Evolutionary conservation across 352 stramenopile genomes (phyloP), one percentile per base, ranked within the genome.

Genomic region (Globisporangium paroecandrum): DNA sequence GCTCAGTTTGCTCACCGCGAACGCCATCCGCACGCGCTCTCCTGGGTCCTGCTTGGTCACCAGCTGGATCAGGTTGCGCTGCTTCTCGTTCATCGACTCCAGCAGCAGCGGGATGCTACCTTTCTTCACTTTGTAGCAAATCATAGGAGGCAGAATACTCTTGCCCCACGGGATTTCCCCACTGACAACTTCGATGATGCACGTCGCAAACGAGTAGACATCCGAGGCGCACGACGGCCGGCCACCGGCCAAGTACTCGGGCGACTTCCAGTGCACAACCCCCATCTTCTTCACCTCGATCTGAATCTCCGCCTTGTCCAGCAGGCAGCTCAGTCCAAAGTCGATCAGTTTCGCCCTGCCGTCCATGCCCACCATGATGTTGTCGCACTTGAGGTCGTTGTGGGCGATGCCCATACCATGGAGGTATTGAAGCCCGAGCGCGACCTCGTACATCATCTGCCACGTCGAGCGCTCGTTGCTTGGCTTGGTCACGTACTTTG

Each of bases 351-450:
- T 49, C 5, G 15, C 41, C 15, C 12, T 7, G 13, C 38, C 38
- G 12, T 77, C 64, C 38, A 58, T 49, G 22, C 29, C 68, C 18
- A 74, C 61, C 51, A 77, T 51, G 24, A 75, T 69, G 43, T 72
- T 67, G 65, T 75, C 70, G 47, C 62, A 64, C 43, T 73, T 75
- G 24, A 75, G 62, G n/a, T 75, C 69, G 24, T 36, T 68, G 49
- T 77, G 72, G 13, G 69, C 62, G 4, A 71, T 73, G 18, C 12
- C 36, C 36, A 43, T 10, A 43, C 10, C 36, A 1, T 43, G 36
- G 36, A 43, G 36, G 36, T 43, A 43, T 12, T 43, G 36, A 15
- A 43, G 36, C 36, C 36, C 36, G 36, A 43, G 36, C 10, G 10
- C 34, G 34, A 8, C 34, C 10, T 41, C 34, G 8, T 41, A 41